Evolutionary conservation across 495 filamentous ascomycete species (phyloP).

Genomic region (Neurospora sp.): DNA sequence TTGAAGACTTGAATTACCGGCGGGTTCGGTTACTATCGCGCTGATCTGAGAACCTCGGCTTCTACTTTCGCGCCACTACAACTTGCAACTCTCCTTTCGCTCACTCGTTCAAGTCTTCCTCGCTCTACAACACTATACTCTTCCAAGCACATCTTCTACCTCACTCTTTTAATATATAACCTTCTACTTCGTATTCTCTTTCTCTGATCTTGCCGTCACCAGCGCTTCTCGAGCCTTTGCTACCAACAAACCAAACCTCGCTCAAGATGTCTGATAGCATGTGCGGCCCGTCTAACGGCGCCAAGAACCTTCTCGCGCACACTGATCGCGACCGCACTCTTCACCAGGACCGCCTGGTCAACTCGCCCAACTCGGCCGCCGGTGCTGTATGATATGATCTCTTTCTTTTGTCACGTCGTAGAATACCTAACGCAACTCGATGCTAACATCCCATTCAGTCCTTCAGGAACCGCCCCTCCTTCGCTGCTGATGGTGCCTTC

Average conservation of each 20-base stretch:
- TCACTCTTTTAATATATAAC: not conserved
- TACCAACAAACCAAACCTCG: conserved; percentile 9
- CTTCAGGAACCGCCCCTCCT: conserved; percentile 19
- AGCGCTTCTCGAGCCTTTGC: not conserved
- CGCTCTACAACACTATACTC: conserved; percentile 1
- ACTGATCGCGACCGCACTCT: conserved; percentile 63
- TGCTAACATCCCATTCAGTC: conserved; percentile 10
- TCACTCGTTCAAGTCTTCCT: not conserved
- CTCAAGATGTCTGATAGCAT: conserved; percentile 63
- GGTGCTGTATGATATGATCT: conserved; percentile 5
- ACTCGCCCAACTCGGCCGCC: conserved; percentile 9
- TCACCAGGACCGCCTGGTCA: conserved; percentile 63
- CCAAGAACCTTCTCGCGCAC: conserved; percentile 79
- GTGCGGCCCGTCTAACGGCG: conserved; percentile 83
- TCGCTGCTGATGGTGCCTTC: conserved; percentile 11
- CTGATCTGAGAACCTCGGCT: not conserved
- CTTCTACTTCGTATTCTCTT: not conserved
- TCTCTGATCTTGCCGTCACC: not conserved
- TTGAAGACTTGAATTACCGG: not conserved
- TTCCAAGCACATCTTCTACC: not conserved
- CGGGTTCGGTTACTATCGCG: not conserved
- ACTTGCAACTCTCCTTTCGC: not conserved
- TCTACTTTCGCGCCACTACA: not conserved
- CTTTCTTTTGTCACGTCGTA: not conserved
- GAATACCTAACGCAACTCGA: not conserved